Evolutionary conservation across 2,329 filamentous ascomycete genomes (phyloP), one percentile per base, ranked within the genome.

Genomic region (Claviceps sp.): DNA sequence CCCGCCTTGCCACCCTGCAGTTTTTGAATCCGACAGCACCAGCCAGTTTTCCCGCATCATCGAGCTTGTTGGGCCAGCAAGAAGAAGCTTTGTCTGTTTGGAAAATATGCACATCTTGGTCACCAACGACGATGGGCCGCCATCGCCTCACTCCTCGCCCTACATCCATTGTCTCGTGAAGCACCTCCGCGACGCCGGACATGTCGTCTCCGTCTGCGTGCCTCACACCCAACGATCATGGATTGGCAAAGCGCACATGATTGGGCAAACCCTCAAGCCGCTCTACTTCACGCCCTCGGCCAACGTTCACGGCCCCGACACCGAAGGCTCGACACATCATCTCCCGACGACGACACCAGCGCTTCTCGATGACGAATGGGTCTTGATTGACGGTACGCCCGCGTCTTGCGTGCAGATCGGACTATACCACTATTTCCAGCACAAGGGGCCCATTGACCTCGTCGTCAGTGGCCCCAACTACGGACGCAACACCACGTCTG

Each of bases 221-320:
- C 93, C 93, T 1, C 81, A 96, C 66, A 84, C 84, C 6, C 93
- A 98, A 70, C 83, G 91, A 56, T 95, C 89, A 52, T 98, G 93
- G 93, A 97, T 98, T 62, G 90, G 90, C 61, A 98, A 98, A 74
- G 93, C 93, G 2, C 93, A 97, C 69, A 86, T 97, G 63, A 89
- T 97, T 61, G 90, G 90, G 52, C 85, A 91, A 66, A 86, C 86
- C 9, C 79, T 95, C 55, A 88, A 84, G 65, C 89, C 89, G 8
- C 76, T 80, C 30, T 95, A 95, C 72, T 95, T 89, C 72, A 85
- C 85, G 1, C 78, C 78, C 14, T 73, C 65, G n/a, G 55, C 64
- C 40, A 64, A 65, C 16, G 63, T 69, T 30, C 67, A 72, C 55
- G 67, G 67, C 50, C 68, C 67, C 30, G 65, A 68, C 50, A 62